Evolutionary conservation across 768 basidiomycete genomes (phyloP).

Genomic region (Tricholoma hemisulphureum): DNA sequence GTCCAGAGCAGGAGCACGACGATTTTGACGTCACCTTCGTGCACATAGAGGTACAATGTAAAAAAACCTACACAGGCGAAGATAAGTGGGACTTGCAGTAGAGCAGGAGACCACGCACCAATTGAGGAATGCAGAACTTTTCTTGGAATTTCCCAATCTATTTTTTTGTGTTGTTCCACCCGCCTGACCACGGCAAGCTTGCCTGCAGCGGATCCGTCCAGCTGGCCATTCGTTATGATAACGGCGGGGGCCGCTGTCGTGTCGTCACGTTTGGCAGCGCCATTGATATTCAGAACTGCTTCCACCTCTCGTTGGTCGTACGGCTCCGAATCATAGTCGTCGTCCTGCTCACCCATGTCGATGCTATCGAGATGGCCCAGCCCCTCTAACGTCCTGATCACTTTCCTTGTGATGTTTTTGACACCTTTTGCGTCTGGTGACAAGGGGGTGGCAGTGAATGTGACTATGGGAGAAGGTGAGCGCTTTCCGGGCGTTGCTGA

Average conservation of each 20-base stretch:
- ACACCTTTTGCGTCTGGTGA: slow-evolving; percentile 39
- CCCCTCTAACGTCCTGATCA: slow-evolving; percentile 47
- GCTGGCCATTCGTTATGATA: slow-evolving; percentile 1
- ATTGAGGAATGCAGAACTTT: slow-evolving; percentile 88
- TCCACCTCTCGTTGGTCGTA: slow-evolving; percentile 25
- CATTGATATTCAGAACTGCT: slow-evolving; percentile 13
- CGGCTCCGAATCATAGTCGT: slow-evolving; percentile 27
- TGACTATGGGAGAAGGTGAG: slow-evolving; percentile 48
- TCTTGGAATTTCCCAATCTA: slow-evolving; percentile 90
- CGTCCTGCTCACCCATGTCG: slow-evolving; percentile 35
- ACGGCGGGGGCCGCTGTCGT: not conserved
- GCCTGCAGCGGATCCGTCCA: not conserved
- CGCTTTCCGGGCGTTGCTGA: slow-evolving; percentile 29
- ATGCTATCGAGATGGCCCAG: slow-evolving; percentile 40
- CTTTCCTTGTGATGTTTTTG: slow-evolving; percentile 47
- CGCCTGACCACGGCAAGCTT: not conserved
- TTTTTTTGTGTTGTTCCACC: slow-evolving; percentile 25
- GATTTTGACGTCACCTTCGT: slow-evolving; percentile 59
- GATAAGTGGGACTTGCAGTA: slow-evolving; percentile 3
- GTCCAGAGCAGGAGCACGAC: slow-evolving; percentile 65
- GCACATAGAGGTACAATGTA: slow-evolving; percentile 41
- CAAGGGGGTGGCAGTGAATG: slow-evolving; percentile 39
- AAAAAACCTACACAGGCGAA: slow-evolving; percentile 36
- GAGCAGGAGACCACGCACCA: slow-evolving; percentile 48
- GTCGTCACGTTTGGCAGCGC: slow-evolving; percentile 2